Conservation (phyloP, 495 filamentous ascomycete species). For the Trichocladium uniseriatum region DNA sequence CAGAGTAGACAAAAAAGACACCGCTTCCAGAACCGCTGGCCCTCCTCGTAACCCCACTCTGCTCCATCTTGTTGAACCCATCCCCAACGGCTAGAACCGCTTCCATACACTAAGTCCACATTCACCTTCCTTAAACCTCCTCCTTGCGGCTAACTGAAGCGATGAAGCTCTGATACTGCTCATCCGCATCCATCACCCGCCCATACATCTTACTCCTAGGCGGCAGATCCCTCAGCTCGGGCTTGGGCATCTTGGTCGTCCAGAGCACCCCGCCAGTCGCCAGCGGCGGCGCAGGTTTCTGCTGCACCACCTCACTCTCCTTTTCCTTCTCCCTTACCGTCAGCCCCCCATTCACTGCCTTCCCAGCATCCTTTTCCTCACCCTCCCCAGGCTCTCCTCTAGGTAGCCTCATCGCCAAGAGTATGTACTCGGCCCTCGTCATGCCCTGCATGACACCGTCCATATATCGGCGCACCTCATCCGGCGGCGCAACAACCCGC, state of each 20-base stretch:
- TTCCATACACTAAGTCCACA: no score
- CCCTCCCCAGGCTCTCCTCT: slow-evolving; percentile 30
- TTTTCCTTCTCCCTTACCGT: slow-evolving; percentile 2
- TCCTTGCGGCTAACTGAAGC: slow-evolving; percentile 28
- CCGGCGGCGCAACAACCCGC: slow-evolving; percentile 65
- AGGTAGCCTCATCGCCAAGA: slow-evolving; percentile 58
- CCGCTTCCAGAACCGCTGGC: no score
- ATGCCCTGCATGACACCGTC: slow-evolving; percentile 70
- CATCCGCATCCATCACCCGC: slow-evolving; percentile 32
- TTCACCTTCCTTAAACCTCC: background rate
- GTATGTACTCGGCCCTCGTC: slow-evolving; percentile 59
- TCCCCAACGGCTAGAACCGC: background rate
- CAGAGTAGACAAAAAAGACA: no score
- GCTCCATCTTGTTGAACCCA: background rate
- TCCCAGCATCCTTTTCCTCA: slow-evolving; percentile 6
- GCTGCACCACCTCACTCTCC: background rate
- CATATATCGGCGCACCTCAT: slow-evolving; percentile 76
- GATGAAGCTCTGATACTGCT: slow-evolving; percentile 42
- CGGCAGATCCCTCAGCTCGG: slow-evolving; percentile 21
- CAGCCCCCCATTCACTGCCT: slow-evolving; percentile 16
- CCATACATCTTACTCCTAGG: slow-evolving; percentile 23
- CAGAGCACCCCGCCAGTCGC: slow-evolving; percentile 34
- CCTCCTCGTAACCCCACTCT: background rate
- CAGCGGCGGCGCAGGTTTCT: slow-evolving; percentile 3
- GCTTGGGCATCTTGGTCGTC: slow-evolving; percentile 25